Evolutionary conservation across 140 eudicot species (phyloP).

Genomic region (Anethum foeniculum): DNA sequence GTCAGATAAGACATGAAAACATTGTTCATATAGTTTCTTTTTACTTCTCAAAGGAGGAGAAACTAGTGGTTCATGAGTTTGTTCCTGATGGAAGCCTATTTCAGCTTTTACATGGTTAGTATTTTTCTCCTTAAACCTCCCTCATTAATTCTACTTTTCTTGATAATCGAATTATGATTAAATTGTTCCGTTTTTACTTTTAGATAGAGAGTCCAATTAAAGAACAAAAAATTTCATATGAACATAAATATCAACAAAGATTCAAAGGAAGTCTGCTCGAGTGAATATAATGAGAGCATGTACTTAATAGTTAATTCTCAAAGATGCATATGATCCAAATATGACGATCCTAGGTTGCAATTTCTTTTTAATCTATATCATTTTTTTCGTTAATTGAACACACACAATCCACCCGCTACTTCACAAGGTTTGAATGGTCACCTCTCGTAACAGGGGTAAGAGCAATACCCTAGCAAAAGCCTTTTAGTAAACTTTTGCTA

Average conservation of each 20-base stretch:
- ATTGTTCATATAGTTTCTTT: slow-evolving; percentile 46
- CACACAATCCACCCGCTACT: too few relatives aligned
- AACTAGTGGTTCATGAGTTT: slow-evolving; percentile 49
- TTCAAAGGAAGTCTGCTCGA: neutral
- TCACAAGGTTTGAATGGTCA: too few relatives aligned
- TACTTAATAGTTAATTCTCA: too few relatives aligned
- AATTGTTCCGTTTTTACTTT: neutral
- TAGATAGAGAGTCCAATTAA: neutral
- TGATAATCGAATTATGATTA: neutral
- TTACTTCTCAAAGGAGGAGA: slow-evolving; percentile 57
- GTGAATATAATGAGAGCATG: neutral
- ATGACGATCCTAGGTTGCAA: too few relatives aligned
- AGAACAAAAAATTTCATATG: neutral
- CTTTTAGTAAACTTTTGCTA: too few relatives aligned
- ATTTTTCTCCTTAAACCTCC: neutral
- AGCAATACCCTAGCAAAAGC: too few relatives aligned
- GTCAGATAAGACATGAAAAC: slow-evolving; percentile 49
- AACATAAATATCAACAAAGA: neutral
- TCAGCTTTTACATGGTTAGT: slow-evolving; percentile 61
- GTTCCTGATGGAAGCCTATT: slow-evolving; percentile 50
- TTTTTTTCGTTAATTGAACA: too few relatives aligned
- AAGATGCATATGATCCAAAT: too few relatives aligned
- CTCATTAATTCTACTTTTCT: neutral
- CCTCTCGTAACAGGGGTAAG: too few relatives aligned
- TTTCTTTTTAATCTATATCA: too few relatives aligned